Evolutionary conservation across 1,284 basidiomycete genomes (phyloP), one percentile per base, ranked within the genome.

Genomic region (Rhodotorula mucilaginosa): DNA sequence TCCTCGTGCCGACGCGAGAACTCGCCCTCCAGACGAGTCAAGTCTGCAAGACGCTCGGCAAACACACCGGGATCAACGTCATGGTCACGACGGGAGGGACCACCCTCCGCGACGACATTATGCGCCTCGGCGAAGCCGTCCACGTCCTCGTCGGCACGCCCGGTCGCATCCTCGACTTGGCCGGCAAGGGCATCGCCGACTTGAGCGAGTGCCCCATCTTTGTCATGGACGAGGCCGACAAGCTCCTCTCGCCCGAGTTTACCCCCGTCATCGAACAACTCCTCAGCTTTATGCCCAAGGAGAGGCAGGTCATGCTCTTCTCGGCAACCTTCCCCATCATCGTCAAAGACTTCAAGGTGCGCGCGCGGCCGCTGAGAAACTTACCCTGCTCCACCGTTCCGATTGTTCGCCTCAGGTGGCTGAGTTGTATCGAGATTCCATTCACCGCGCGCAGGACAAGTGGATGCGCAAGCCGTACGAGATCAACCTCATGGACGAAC

Each of bases 11-110:
- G 60, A 97, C 94, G 19, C 91, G 94, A 77, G 94, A 97, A 84
- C 88, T 97, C 57, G 94, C 94, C 23, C 85, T 97, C 48, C 94
- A 99, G 84, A 99, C 96, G 26, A 90, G 92, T 58, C 96, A 99
- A 84, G 96, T 99, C 61, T 96, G 93, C 85, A 98, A 98, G 84
- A 94, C 87, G 29, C 88, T 99, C 65, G 95, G 95, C 69, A 97
- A 97, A 81, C 96, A 98, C 80, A 71, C 71, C 2, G 90, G 89
- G 70, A 83, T 93, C 54, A 92, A 99, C 83, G 92, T 99, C 82
- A 99, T 99, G 97, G 96, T 99, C 70, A 97, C 96, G 70, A 99
- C 96, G 5, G 97, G 97, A 74, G 96, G 97, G 52, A 99, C 96
- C 10, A 97, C 94, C 49, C 87, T 99, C 78, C 94, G 96, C 82